Evolutionary conservation across 2,329 filamentous ascomycete species (phyloP), one percentile per base, ranked within the genome.

Genomic region (Botrytis fragariae): DNA sequence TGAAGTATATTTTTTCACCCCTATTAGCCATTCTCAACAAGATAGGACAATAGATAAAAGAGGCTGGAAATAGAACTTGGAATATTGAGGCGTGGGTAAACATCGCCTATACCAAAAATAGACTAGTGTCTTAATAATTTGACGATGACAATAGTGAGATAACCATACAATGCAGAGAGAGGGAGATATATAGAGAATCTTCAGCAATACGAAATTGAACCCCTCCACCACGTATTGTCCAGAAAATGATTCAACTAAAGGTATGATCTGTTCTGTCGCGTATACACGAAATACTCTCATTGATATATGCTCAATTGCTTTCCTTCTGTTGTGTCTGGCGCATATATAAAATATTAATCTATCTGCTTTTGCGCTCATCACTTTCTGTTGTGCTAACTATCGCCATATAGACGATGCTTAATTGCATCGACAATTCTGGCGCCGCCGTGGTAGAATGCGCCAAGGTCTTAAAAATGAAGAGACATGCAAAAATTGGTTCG

Each of bases 401-500:
- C 16, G 45, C 35, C n/a, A n/a, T 39, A 45, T 48, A 98, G 96
- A 93, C 95, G 82, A 94, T 99, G 90, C 89, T 99, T 80, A 98
- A 96, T 85, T 98, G 96, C 91, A 98, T 99, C 90, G 96, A 99
- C 91, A 99, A 82, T 87, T 98, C 96, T 77, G 96, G 96, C 82
- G 96, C 96, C 79, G 95, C 96, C 80, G 88, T 99, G 78, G 96
- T 98, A 85, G 96, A 99, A 86, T 99, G 96, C 85, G 93, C 92
- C 82, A 92, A 95, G 82, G 92, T 98, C 76, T 87, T 99, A 80
- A 93, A 93, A 81, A 96, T 95, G 86, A 97, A 98, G 86, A 87
- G 90, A 78, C 90, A 91, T 80, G 96, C 95, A 74, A 92, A 91
- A 81, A 95, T 99, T 81, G 96, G 95, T 97, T 88, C 80, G 87